phyloP scores from a whole-genome alignment of 352 stramenopile species.

The Phytopythium montanum region DNA sequence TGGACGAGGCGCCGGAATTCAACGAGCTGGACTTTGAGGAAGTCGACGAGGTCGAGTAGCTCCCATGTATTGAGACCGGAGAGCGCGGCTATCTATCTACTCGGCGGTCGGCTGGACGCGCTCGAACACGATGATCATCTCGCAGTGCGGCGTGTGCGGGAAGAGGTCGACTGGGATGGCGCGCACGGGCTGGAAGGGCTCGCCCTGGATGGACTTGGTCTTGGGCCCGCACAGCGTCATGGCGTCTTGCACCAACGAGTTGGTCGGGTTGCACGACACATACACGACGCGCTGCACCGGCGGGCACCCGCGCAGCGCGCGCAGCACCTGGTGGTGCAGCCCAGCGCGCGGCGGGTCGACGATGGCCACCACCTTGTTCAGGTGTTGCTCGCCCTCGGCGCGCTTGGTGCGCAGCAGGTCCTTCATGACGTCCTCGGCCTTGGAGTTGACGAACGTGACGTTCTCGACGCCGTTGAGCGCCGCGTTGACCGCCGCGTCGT shows the following conservation, averaged over 20 bases:
- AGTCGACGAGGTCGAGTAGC: constrained; percentile 47
- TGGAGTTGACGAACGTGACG: constrained; percentile 89
- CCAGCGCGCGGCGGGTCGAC: constrained; percentile 96
- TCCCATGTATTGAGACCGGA: neutral
- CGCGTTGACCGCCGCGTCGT: constrained; percentile 89
- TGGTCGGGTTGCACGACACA: constrained; percentile 98
- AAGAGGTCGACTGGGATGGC: constrained; percentile 99
- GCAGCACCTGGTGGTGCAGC: constrained; percentile 91
- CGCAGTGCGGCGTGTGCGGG: constrained; percentile 96
- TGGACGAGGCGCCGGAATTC: constrained; percentile 63
- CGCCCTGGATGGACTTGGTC: constrained; percentile 91
- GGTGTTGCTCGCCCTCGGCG: constrained; percentile 40
- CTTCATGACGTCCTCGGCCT: constrained; percentile 90
- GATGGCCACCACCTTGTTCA: constrained; percentile 91
- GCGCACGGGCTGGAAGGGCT: constrained; percentile 90
- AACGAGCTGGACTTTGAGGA: constrained; percentile 67
- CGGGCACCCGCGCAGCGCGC: constrained; percentile 76
- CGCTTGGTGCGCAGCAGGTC: constrained; percentile 69
- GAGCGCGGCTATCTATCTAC: constrained; percentile 1
- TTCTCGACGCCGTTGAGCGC: constrained; percentile 82
- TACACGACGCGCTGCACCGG: constrained; percentile 94
- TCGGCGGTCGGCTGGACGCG: constrained; percentile 40
- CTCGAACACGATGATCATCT: constrained; percentile 99
- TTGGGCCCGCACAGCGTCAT: constrained; percentile 91
- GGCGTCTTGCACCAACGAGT: constrained; percentile 89